Evolutionary conservation across 2,329 filamentous ascomycete genomes (phyloP).

Genomic region (Aspergillus tubingensis): DNA sequence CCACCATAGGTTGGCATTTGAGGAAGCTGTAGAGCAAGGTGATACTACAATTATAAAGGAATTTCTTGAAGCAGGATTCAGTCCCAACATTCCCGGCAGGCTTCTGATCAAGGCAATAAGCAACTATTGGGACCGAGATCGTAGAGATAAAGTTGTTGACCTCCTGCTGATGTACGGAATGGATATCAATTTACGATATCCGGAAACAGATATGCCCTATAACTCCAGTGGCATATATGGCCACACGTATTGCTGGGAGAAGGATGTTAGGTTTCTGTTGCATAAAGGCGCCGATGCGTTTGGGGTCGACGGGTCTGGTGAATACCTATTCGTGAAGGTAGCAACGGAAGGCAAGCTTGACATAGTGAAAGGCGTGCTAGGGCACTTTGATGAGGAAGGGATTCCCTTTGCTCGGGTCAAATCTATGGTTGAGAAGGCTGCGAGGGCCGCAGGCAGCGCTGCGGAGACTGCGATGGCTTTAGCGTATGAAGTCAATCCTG

Average conservation of each 20-base stretch:
- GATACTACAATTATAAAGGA: neutral
- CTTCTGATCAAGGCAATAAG: neutral
- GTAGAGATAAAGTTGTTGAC: neutral
- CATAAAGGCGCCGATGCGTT: neutral
- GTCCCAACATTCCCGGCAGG: neutral
- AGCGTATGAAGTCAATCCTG: too few relatives aligned
- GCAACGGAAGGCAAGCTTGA: fast-evolving
- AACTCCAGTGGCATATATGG: neutral
- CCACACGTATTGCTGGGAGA: too few relatives aligned
- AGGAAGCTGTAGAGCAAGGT: neutral
- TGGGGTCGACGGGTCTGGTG: neutral
- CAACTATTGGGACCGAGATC: too few relatives aligned
- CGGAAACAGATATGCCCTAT: neutral
- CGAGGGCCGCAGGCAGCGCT: neutral
- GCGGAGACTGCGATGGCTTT: too few relatives aligned
- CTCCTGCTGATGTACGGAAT: neutral
- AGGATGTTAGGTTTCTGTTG: neutral
- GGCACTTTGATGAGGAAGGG: neutral
- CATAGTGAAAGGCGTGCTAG: neutral
- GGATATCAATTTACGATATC: neutral
- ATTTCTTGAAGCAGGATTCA: neutral
- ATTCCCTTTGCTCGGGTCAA: neutral
- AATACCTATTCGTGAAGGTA: neutral
- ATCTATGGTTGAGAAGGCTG: neutral
- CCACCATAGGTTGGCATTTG: neutral